Conservation (phyloP, 805 yeast species). For the Scheffersomyces amazonensis region DNA sequence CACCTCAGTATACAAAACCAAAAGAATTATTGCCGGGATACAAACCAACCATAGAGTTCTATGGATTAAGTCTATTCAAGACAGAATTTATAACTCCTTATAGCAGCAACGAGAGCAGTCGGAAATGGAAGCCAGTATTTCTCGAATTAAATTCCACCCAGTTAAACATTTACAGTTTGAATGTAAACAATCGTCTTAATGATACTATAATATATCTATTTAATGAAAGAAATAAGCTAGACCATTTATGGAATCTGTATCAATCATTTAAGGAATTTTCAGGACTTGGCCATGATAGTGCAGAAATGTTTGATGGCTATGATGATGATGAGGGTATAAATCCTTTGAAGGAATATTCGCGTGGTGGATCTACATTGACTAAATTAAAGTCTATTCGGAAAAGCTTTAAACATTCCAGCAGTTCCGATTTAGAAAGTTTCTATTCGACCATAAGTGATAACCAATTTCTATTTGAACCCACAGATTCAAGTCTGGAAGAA, state of each 20-base stretch:
- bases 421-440: slow-evolving; percentile 14
- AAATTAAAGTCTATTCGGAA: slow-evolving; percentile 18
- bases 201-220: slow-evolving; percentile 29
- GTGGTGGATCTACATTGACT: slow-evolving; percentile 1
- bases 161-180: slow-evolving; percentile 27
- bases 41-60: slow-evolving; percentile 26
- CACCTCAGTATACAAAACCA: slow-evolving; percentile 21
- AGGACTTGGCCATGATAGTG: not conserved
- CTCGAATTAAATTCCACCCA: slow-evolving; percentile 40
- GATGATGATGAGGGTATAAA: slow-evolving; percentile 14
- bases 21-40: slow-evolving; percentile 28
- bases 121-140: slow-evolving; percentile 35
- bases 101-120: slow-evolving; percentile 19
- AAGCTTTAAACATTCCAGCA: slow-evolving; percentile 6
- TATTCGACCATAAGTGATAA: slow-evolving; percentile 22
- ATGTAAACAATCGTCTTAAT: slow-evolving; percentile 15
- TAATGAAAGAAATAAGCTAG: slow-evolving; percentile 18
- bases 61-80: slow-evolving; percentile 31
- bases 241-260: too few relatives aligned
- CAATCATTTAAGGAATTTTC: too few relatives aligned
- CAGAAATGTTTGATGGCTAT: slow-evolving; percentile 24
- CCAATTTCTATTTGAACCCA: slow-evolving; percentile 38
- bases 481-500: slow-evolving; percentile 10
- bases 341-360: not conserved
- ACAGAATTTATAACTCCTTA: slow-evolving; percentile 39